Base-by-base conservation (phyloP, 306 rosid genomes). In the Trifolium subterraneum region DNA sequence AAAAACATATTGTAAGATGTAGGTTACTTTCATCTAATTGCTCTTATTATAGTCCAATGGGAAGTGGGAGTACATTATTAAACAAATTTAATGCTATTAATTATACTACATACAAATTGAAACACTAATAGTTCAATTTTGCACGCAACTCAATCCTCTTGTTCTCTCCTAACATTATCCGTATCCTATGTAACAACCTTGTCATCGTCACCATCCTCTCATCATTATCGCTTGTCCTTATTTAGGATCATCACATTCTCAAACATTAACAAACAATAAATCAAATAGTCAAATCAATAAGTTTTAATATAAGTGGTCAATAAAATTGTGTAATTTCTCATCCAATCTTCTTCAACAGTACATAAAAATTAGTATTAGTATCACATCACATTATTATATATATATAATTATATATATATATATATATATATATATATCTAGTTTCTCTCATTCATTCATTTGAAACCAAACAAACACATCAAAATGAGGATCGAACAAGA, bases 401-500 rank as follows among this genome's bases (percentile, higher is more conserved):
- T 35, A n/a, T n/a, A n/a, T n/a, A n/a, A n/a, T n/a, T n/a, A n/a
- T n/a, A n/a, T n/a, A n/a, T n/a, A n/a, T n/a, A n/a, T n/a, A n/a
- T n/a, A n/a, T n/a, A n/a, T n/a, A n/a, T n/a, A n/a, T n/a, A n/a
- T n/a, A n/a, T 36, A 8, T 36, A 7, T 36, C 2, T 19, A 3
- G 10, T 54, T 1, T 11, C 0, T 59, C 10, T 25, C 65, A 14
- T 31, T 60, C 65, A 14, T 31, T 60, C 12, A 29, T 12, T 5
- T 1, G 19, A 23, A n/a, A 2, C 4, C 25, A 58, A 22, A 0
- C 4, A 56, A 58, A 22, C 35, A 13, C 38, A 33, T 29, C 66
- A 60, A 7, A 81, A 91, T 94, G 99, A 86, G 93, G 84, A 90
- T 92, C 14, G 87, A 86, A 3, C 72, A 64, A 71, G 93, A 87